These are phyloP conservation scores for Saprolegnia parasitica DNA, from an alignment of 352 stramenopile genomes.

Conservation along the genomic window DNA sequence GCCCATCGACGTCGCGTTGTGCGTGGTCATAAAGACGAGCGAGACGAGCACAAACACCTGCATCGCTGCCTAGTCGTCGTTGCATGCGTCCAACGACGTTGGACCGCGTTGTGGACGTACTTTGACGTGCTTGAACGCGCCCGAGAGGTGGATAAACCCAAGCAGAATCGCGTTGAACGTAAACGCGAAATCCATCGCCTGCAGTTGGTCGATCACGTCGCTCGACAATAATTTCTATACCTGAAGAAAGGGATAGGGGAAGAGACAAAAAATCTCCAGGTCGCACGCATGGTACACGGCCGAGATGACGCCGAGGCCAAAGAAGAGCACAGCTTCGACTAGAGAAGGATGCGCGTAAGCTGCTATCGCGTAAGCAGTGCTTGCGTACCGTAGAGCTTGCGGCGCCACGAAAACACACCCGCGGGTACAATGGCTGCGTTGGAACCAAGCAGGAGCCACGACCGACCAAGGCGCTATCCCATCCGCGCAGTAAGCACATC, in stretches of 20 bases:
- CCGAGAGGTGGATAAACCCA: constrained; percentile 38
- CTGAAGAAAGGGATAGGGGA: constrained; percentile 38
- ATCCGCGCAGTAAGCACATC: neutral
- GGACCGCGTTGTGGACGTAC: too few relatives aligned
- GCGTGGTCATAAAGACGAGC: constrained; percentile 37
- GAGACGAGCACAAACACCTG: constrained; percentile 36
- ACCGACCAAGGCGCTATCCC: constrained; percentile 32
- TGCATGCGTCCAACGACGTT: neutral
- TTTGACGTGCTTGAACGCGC: constrained; percentile 41
- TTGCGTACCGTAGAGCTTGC: constrained; percentile 39
- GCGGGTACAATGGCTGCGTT: constrained; percentile 39
- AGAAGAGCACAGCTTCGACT: constrained; percentile 43
- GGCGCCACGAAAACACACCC: constrained; percentile 31
- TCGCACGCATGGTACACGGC: constrained; percentile 42
- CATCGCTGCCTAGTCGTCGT: constrained; percentile 33
- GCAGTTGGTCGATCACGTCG: neutral
- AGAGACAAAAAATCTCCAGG: constrained; percentile 36
- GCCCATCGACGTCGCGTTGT: constrained; percentile 36
- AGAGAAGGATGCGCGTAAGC: too few relatives aligned
- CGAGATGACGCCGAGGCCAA: constrained; percentile 34
- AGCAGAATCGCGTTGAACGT: constrained; percentile 47
- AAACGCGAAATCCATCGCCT: constrained; percentile 43
- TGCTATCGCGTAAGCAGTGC: neutral
- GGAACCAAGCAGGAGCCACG: constrained; percentile 36
- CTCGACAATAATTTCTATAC: constrained; percentile 11